These are phyloP conservation scores for Nemophila menziesii DNA, from an alignment of 257 asterid species.

Conservation along the genomic window DNA sequence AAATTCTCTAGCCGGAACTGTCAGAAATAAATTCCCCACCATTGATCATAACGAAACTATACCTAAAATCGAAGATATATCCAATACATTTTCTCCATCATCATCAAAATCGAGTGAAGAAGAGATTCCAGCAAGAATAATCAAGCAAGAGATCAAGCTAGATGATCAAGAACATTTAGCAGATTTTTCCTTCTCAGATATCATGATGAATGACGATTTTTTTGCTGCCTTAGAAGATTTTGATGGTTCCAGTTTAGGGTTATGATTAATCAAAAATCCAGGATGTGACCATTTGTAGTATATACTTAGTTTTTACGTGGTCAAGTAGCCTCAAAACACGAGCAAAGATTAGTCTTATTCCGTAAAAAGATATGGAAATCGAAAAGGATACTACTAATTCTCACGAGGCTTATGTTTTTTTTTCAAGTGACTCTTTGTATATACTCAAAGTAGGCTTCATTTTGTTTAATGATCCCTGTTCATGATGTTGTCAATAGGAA, in stretches of 20 bases:
- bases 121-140: constrained; percentile 3
- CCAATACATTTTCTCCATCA: constrained; percentile 5
- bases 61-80: constrained; percentile 8
- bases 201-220: constrained; percentile 40
- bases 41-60: constrained; percentile 11
- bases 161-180: background rate
- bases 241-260: constrained; percentile 15
- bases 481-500: too few species aligned
- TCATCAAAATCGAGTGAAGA: constrained; percentile 5
- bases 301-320: too few species aligned
- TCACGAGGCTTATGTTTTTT: too few species aligned
- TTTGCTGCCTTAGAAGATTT: constrained; percentile 58
- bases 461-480: too few species aligned
- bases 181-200: constrained; percentile 16
- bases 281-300: too few species aligned
- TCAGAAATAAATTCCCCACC: constrained; percentile 54
- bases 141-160: background rate
- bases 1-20: constrained; percentile 82
- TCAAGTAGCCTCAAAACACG: too few species aligned
- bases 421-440: too few species aligned
- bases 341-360: too few species aligned
- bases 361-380: too few species aligned
- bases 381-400: too few species aligned
- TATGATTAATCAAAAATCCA: too few species aligned
- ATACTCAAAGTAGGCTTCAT: too few species aligned